These are phyloP conservation scores for Rutidosis leptorrhynchoides DNA, from an alignment of 129 eudicot species.

Conservation along the genomic window DNA sequence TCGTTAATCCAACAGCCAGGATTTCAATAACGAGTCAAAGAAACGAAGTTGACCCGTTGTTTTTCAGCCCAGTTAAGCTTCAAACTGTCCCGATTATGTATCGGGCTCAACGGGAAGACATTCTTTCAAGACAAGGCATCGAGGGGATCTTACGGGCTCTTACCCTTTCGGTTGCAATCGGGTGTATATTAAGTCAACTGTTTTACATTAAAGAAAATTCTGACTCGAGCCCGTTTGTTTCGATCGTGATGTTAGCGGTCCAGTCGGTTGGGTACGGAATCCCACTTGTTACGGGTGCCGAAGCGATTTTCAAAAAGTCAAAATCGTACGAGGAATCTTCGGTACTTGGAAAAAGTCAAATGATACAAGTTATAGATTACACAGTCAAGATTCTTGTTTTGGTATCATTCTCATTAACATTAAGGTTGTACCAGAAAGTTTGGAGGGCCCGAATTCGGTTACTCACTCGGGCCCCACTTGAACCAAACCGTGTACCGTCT, in stretches of 20 bases:
- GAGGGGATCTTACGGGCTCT: constrained; percentile 74
- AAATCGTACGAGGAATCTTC: constrained; percentile 56
- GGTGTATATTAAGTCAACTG: constrained; percentile 57
- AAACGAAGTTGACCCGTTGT: constrained; percentile 70
- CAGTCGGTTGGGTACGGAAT: constrained; percentile 80
- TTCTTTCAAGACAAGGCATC: constrained; percentile 71
- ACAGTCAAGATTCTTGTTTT: constrained; percentile 73
- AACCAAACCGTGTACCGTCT: constrained; percentile 62
- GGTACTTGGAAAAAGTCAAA: constrained; percentile 66
- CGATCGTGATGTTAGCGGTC: constrained; percentile 76
- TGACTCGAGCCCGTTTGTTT: constrained; percentile 63
- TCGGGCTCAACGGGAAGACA: constrained; percentile 79
- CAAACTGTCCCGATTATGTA: constrained; percentile 75
- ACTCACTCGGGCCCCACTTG: constrained; percentile 57
- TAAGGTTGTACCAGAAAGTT: constrained; percentile 75
- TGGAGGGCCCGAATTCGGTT: constrained; percentile 69
- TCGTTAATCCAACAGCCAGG: constrained; percentile 73
- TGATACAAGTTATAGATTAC: constrained; percentile 62
- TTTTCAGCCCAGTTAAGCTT: constrained; percentile 55
- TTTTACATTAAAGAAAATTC: constrained; percentile 46
- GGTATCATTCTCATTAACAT: constrained; percentile 55
- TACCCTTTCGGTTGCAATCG: constrained; percentile 67
- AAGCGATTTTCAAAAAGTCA: constrained; percentile 52
- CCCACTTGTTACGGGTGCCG: constrained; percentile 71
- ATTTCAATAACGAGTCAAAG: constrained; percentile 70